phyloP scores from a whole-genome alignment of 306 rosid species.

The Malus fusca region DNA sequence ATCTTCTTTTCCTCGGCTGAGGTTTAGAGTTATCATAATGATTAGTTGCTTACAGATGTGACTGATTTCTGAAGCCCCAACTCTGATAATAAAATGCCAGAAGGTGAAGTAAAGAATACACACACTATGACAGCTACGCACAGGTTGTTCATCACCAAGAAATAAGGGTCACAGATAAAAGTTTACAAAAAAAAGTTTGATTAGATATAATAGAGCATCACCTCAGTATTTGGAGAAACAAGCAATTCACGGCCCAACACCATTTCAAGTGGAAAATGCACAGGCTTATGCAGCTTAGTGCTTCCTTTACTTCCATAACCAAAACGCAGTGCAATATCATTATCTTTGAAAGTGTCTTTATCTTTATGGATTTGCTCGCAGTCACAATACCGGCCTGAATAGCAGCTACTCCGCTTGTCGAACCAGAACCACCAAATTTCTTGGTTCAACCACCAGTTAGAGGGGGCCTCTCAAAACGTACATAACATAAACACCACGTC shows the following conservation, averaged over 20 bases:
- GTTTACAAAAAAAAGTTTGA: neutral
- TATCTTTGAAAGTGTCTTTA: no score
- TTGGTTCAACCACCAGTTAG: no score
- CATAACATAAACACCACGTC: neutral
- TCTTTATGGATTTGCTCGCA: no score
- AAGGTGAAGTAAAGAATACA: neutral
- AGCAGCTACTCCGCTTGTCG: no score
- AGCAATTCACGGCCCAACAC: constrained; percentile 72
- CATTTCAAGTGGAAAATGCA: constrained; percentile 24
- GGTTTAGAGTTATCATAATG: neutral
- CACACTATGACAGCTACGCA: no score
- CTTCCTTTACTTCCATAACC: no score
- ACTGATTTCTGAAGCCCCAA: neutral
- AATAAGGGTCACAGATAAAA: neutral
- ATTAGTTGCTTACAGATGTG: neutral
- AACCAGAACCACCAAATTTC: no score
- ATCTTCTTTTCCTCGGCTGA: neutral
- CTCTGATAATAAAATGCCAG: neutral
- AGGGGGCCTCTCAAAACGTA: neutral
- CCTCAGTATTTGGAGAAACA: constrained; percentile 62
- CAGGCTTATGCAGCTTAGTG: no score
- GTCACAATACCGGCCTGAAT: no score
- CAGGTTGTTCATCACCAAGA: neutral
- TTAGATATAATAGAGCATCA: neutral
- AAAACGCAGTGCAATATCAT: no score